Evolutionary conservation across 2,329 filamentous ascomycete species (phyloP).

Genomic region (Arthroderma sp.): DNA sequence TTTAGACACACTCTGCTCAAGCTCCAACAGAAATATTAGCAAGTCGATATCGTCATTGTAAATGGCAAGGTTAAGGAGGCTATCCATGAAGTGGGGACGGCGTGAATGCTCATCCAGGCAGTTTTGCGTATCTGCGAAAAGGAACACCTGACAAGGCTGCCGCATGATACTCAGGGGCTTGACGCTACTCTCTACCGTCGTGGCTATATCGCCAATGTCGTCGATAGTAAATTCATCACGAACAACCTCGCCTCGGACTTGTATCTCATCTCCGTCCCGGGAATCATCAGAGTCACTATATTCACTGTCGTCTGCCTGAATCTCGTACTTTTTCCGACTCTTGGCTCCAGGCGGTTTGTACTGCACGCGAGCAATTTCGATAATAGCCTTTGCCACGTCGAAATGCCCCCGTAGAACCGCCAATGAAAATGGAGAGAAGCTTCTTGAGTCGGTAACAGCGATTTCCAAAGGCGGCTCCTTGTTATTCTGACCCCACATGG

Average conservation of each 20-base stretch:
- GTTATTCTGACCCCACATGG: slow-evolving; percentile 31
- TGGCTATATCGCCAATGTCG: slow-evolving; percentile 56
- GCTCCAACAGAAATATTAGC: slow-evolving; percentile 46
- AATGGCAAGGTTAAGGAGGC: slow-evolving; percentile 36
- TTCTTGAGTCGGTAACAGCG: slow-evolving; percentile 40
- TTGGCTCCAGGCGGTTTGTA: slow-evolving; percentile 42
- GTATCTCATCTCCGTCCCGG: neutral
- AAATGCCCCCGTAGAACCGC: slow-evolving; percentile 54
- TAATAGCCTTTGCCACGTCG: slow-evolving; percentile 49
- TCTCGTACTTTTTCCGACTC: slow-evolving; percentile 25
- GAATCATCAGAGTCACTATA: slow-evolving; percentile 2
- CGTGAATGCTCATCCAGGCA: neutral
- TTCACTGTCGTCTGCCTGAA: slow-evolving; percentile 19
- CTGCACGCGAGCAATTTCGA: slow-evolving; percentile 59
- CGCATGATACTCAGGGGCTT: slow-evolving; percentile 43
- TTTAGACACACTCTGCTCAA: slow-evolving; percentile 22
- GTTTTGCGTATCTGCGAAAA: slow-evolving; percentile 11
- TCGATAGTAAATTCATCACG: slow-evolving; percentile 47
- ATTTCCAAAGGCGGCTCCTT: slow-evolving; percentile 49
- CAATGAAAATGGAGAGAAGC: slow-evolving; percentile 52
- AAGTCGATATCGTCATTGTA: slow-evolving; percentile 40
- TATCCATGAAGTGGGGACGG: neutral
- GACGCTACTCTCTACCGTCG: slow-evolving; percentile 52
- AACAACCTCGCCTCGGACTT: neutral
- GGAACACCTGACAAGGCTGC: slow-evolving; percentile 23